Conservation (phyloP, 176 grass and related monocot genomes). For the Rhynchospora pubera region DNA sequence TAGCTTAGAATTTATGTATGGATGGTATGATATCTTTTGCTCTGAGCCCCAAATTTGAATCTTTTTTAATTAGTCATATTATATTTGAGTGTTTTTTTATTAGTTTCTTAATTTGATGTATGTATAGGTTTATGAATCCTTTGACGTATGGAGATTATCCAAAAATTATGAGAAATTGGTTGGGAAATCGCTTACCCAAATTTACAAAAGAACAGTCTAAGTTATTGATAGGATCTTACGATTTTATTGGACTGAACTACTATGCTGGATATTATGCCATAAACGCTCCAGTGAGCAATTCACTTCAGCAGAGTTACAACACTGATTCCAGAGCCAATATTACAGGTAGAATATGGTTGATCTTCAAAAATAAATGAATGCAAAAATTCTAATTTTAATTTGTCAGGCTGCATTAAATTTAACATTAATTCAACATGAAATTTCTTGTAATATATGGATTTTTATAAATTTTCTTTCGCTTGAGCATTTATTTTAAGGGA, state of each 20-base stretch:
- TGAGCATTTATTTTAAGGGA: background rate
- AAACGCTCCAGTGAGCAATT: background rate
- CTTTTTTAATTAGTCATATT: background rate
- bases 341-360: background rate
- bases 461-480: background rate
- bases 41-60: background rate
- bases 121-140: slow-evolving; percentile 30
- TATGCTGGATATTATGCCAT: slow-evolving; percentile 27
- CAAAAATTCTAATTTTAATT: background rate
- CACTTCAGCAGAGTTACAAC: background rate
- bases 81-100: background rate
- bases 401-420: background rate
- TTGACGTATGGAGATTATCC: slow-evolving; percentile 26
- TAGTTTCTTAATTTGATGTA: background rate
- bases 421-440: background rate
- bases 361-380: background rate
- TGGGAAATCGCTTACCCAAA: slow-evolving; percentile 25
- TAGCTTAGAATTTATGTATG: slow-evolving; percentile 32
- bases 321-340: slow-evolving; percentile 21
- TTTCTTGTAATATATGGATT: background rate
- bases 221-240: slow-evolving; percentile 29
- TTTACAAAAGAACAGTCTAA: slow-evolving; percentile 30
- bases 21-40: slow-evolving; percentile 12
- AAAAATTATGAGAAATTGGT: slow-evolving; percentile 8
- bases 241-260: slow-evolving; percentile 48